Evolutionary conservation across 805 yeast species (phyloP).

Genomic region (Candida takata): DNA sequence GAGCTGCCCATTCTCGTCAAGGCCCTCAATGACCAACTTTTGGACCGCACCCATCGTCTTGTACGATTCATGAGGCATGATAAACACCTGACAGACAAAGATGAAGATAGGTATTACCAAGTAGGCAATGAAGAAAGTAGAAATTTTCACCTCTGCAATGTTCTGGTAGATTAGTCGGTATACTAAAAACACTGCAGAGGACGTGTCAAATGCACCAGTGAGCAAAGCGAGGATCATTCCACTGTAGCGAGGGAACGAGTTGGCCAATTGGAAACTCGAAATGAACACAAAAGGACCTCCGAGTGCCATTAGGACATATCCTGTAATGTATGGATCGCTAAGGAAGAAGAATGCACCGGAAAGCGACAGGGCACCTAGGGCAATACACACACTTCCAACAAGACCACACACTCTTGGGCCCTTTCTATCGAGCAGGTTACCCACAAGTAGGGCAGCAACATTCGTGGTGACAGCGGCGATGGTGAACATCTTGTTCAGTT

Average conservation of each 20-base stretch:
- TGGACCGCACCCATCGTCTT: constrained; percentile 64
- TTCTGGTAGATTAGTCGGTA: constrained; percentile 61
- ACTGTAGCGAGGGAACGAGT: constrained; percentile 74
- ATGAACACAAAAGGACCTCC: constrained; percentile 95
- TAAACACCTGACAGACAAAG: constrained; percentile 57
- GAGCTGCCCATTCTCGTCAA: constrained; percentile 61
- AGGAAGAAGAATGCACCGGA: constrained; percentile 30
- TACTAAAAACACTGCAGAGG: constrained; percentile 77
- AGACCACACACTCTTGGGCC: constrained; percentile 82
- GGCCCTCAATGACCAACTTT: constrained; percentile 63
- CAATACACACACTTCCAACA: constrained; percentile 57
- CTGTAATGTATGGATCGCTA: constrained; percentile 63
- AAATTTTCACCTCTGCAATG: constrained; percentile 32
- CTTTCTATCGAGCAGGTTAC: constrained; percentile 63
- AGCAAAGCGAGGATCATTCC: constrained; percentile 76
- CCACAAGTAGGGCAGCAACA: constrained; percentile 75
- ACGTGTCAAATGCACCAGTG: constrained; percentile 92
- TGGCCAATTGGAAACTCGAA: constrained; percentile 84
- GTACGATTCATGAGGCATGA: constrained; percentile 78
- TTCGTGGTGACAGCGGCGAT: constrained; percentile 84
- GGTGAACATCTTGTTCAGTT: constrained; percentile 77
- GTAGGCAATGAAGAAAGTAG: constrained; percentile 59
- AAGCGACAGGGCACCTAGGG: constrained; percentile 46
- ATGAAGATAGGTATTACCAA: constrained; percentile 75
- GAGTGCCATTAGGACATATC: constrained; percentile 70